Conservation (phyloP, 2,329 filamentous ascomycete genomes). For the Cladobotryum protrusum region DNA sequence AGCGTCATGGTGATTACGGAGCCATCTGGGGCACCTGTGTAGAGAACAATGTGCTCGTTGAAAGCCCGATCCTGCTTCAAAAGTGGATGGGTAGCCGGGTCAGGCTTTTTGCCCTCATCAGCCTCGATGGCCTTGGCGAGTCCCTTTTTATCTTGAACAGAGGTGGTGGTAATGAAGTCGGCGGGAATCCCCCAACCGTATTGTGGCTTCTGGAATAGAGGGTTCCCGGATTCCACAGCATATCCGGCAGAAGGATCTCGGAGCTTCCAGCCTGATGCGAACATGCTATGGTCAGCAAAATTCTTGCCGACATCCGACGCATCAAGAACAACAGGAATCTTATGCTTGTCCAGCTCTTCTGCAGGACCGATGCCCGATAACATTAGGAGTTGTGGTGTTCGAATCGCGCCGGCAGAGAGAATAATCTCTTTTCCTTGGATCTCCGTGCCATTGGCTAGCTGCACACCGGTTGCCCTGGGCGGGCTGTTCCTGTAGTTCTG, state of each 20-base stretch:
- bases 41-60: conserved; percentile 16
- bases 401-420: conserved; percentile 42
- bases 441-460: conserved; percentile 20
- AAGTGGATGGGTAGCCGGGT: conserved; percentile 27
- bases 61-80: conserved; percentile 18
- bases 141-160: conserved; percentile 20
- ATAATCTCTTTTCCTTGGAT: conserved; percentile 35
- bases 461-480: conserved; percentile 15
- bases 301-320: conserved; percentile 46
- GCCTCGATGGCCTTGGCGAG: conserved; percentile 26
- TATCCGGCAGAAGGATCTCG: conserved; percentile 27
- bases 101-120: conserved; percentile 27
- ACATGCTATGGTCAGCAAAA: conserved; percentile 21
- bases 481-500: not conserved
- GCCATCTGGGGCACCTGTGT: conserved; percentile 17
- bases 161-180: conserved; percentile 30
- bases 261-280: conserved; percentile 26
- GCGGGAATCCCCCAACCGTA: conserved; percentile 30
- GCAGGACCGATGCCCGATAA: conserved; percentile 42
- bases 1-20: conserved; percentile 17
- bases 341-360: conserved; percentile 31
- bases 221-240: conserved; percentile 28
- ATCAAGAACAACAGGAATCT: conserved; percentile 31
- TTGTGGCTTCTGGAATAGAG: conserved; percentile 29
- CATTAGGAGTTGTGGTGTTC: conserved; percentile 45